Evolutionary conservation across 306 rosid species (phyloP).

Genomic region (Malus orientalis): DNA sequence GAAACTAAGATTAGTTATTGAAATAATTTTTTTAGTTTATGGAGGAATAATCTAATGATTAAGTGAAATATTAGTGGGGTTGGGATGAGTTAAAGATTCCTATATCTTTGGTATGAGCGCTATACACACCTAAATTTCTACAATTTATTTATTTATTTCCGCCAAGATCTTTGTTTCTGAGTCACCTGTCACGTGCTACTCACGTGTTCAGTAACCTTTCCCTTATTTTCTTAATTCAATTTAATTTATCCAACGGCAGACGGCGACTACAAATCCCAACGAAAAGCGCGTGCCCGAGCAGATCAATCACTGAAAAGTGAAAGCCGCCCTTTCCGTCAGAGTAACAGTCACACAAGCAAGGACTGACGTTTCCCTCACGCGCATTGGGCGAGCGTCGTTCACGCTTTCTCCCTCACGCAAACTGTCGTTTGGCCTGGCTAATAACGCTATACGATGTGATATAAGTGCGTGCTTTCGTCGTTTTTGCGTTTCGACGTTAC

Average conservation of each 20-base stretch:
- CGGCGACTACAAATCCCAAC: background rate
- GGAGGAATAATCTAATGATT: background rate
- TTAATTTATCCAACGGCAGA: background rate
- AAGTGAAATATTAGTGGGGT: background rate
- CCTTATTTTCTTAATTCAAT: background rate
- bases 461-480: conserved; percentile 8
- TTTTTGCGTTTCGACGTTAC: background rate
- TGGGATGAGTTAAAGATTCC: background rate
- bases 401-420: background rate
- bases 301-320: no score
- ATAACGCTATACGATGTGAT: conserved; percentile 6
- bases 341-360: background rate
- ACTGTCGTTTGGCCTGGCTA: conserved; percentile 4
- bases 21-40: no score
- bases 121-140: background rate
- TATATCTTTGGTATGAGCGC: background rate
- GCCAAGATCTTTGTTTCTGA: conserved; percentile 14
- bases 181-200: conserved; percentile 19
- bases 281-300: background rate
- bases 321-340: background rate
- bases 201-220: conserved; percentile 15
- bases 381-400: background rate
- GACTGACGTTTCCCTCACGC: background rate
- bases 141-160: background rate
- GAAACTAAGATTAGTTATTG: background rate